Base-by-base conservation (phyloP, 2,329 filamentous ascomycete genomes). In the Neonectria hederae region DNA sequence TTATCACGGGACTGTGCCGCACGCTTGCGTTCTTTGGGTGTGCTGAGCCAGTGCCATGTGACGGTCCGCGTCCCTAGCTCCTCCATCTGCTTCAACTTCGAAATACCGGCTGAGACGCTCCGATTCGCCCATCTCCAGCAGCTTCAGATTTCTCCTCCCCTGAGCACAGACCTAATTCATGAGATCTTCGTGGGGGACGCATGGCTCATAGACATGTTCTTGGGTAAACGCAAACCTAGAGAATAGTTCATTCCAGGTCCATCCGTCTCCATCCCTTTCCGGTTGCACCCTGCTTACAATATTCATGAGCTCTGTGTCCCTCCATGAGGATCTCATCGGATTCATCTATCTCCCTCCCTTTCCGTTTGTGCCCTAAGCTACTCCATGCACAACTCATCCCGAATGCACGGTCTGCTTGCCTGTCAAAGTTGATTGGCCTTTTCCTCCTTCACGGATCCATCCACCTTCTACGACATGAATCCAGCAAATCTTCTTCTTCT, bases 41-140 rank as follows among this genome's bases (percentile, higher is more conserved):
- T 49, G 46, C 46, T 9, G 26, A 49, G 26, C 46, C 46, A 49
- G 46, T 49, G 46, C 42, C 22, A 45, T 45, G 42, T 45, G 42
- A 49, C 24, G 46, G 46, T 30, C 46, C 26, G 26, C 46, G 6
- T 38, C 26, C 46, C 17, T 19, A 28, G 14, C 22, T 14, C 10
- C 22, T 14, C 10, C 17, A 11, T 17, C 8, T 21, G 46, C 11
- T 49, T 26, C 46, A 30, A 30, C 46, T 17, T 49, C 46, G 17
- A n/a, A 49, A 49, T 19, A 30, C 14, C 46, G 13, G 2, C 14
- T 26, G 19, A 11, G 17, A 28, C 17, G 46, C 26, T n/a, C n/a
- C 9, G 5, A 21, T 49, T 19, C 28, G 11, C n/a, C 26, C 9
- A 19, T 49, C 26, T 48, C 26, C 26, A 26, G 43, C 22, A 14